Conservation (phyloP, 73 alveolate genomes). For the Paramecium pentaurelia region DNA sequence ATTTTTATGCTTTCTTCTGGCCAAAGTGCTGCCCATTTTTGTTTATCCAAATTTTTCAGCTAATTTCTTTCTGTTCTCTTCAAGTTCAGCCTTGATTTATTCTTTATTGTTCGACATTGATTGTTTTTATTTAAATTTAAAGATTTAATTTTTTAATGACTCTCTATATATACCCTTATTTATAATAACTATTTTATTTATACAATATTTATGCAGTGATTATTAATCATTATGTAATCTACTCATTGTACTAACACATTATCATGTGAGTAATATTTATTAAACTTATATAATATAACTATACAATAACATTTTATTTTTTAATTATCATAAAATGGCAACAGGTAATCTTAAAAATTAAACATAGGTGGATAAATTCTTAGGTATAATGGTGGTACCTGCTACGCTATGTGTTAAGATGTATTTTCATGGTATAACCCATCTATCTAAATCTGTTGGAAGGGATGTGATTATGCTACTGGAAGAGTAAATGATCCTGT, state of each 20-base stretch:
- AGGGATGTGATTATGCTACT: conserved; percentile 85
- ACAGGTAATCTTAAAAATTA: neutral
- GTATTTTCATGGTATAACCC: conserved; percentile 64
- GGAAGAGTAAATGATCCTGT: conserved; percentile 81
- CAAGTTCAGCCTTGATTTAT: conserved; percentile 1
- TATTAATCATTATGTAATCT: neutral
- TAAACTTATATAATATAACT: neutral
- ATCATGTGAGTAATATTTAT: neutral
- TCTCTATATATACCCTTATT: neutral
- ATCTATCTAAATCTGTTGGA: conserved; percentile 70
- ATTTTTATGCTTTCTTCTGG: conserved; percentile 45
- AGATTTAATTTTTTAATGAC: conserved; percentile 4
- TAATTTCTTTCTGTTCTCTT: conserved; percentile 36
- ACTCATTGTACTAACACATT: neutral
- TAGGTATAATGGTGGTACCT: conserved; percentile 56
- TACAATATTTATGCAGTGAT: neutral
- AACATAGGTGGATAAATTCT: conserved; percentile 6
- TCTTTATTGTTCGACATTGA: conserved; percentile 10
- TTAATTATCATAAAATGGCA: neutral
- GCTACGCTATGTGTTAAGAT: conserved; percentile 62
- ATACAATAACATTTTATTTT: neutral
- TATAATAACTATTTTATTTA: neutral
- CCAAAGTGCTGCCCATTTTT: conserved; percentile 35
- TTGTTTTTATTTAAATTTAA: conserved; percentile 7
- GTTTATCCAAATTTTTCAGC: conserved; percentile 53